These are phyloP conservation scores for Chrysanthemum lavandulifolium DNA, from an alignment of 129 eudicot genomes.

Conservation along the genomic window DNA sequence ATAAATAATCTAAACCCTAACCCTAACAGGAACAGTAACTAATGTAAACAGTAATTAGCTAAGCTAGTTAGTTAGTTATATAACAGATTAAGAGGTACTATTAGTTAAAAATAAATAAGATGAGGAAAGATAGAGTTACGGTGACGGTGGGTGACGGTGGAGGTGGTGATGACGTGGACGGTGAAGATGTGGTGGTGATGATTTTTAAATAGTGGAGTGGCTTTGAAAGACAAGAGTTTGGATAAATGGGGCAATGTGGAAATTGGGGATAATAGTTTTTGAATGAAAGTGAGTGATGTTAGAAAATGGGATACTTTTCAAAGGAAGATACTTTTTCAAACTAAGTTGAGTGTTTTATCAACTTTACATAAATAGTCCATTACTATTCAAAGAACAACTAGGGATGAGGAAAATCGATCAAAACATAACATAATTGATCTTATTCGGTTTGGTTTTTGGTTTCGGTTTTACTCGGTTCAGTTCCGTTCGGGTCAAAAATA, in stretches of 20 bases:
- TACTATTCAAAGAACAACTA: not conserved
- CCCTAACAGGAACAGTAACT: not conserved
- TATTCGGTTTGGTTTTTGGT: no score
- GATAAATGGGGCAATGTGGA: conserved; percentile 23
- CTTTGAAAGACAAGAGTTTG: conserved; percentile 26
- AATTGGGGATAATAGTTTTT: not conserved
- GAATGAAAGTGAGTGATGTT: conserved; percentile 22
- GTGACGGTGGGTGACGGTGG: not conserved
- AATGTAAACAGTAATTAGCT: not conserved
- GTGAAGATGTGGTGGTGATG: conserved; percentile 6
- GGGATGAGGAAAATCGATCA: no score
- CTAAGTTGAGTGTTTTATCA: conserved; percentile 8
- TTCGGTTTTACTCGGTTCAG: no score
- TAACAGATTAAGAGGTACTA: not conserved
- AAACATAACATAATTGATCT: no score
- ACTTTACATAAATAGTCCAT: conserved; percentile 1
- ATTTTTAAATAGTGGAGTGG: no score
- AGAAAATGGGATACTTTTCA: not conserved
- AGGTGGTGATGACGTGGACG: not conserved
- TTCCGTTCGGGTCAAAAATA: no score
- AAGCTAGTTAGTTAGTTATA: conserved; percentile 9
- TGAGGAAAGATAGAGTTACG: conserved; percentile 27
- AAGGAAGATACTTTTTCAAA: conserved; percentile 11
- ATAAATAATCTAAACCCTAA: conserved; percentile 1
- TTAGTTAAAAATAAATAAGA: not conserved